Percentiles rank a stretch among this genome's conserved stretches.
Conservation (phyloP, 352 stramenopile genomes). For the Globisporangium camurandrum region DNA sequence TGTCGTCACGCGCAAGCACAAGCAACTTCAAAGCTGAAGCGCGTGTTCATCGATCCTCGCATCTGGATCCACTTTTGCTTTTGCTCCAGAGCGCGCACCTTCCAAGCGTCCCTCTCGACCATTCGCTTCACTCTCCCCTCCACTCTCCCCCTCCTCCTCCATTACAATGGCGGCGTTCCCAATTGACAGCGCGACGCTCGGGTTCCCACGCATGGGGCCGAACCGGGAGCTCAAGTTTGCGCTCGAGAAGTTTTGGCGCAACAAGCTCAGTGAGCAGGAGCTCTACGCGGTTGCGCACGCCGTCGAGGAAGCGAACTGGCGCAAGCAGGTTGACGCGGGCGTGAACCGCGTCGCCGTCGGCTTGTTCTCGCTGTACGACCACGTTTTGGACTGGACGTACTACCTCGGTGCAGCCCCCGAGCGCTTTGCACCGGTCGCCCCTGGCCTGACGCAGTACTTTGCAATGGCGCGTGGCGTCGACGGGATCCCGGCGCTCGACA, state of each 20-base stretch:
- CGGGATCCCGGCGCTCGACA: slow-evolving; percentile 87
- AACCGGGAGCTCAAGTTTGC: slow-evolving; percentile 93
- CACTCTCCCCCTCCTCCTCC: slow-evolving; percentile 1
- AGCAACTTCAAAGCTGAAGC: background rate
- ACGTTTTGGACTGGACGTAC: slow-evolving; percentile 85
- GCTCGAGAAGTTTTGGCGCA: slow-evolving; percentile 90
- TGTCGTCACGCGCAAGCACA: background rate
- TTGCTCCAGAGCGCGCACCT: slow-evolving; percentile 29
- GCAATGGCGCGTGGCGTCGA: slow-evolving; percentile 87
- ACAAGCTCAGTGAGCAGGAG: slow-evolving; percentile 73
- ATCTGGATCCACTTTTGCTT: slow-evolving; percentile 39
- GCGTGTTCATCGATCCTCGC: background rate
- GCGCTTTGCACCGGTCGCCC: slow-evolving; percentile 61
- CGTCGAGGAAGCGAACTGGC: slow-evolving; percentile 84
- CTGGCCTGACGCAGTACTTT: slow-evolving; percentile 78
- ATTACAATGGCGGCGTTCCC: slow-evolving; percentile 29
- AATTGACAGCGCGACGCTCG: slow-evolving; percentile 76
- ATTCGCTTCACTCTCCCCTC: slow-evolving; percentile 14
- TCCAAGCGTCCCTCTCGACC: slow-evolving; percentile 21
- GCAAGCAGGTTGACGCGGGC: slow-evolving; percentile 68
- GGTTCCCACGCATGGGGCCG: slow-evolving; percentile 88
- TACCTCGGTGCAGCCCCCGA: slow-evolving; percentile 75
- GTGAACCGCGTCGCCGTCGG: slow-evolving; percentile 78
- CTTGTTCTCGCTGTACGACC: slow-evolving; percentile 90
- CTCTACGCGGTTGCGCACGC: slow-evolving; percentile 62